A percentile compares a stretch with the other conserved stretches of the same genome.
Evolutionary conservation across 1,284 basidiomycete species (phyloP).

Genomic region (Bothia castanella): DNA sequence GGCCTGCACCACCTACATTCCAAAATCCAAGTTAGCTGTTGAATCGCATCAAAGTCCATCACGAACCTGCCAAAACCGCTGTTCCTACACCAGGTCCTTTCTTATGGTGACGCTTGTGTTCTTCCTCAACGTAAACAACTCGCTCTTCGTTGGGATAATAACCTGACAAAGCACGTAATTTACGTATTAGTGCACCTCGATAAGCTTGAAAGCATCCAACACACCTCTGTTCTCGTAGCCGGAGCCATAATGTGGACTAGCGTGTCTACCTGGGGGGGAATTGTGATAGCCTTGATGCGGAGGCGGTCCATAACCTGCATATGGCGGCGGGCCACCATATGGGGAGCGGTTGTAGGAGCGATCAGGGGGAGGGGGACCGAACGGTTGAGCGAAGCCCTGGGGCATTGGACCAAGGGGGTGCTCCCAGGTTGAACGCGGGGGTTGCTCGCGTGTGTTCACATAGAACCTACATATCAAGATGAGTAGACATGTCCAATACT

Average conservation of each 20-base stretch:
- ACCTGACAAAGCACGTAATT: slow-evolving; percentile 10
- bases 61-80: slow-evolving; percentile 29
- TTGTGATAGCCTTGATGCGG: slow-evolving; percentile 24
- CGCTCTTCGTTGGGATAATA: slow-evolving; percentile 13
- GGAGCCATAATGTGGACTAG: background rate
- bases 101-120: slow-evolving; percentile 15
- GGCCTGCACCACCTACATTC: slow-evolving; percentile 49
- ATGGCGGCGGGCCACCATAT: slow-evolving; percentile 25
- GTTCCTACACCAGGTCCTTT: slow-evolving; percentile 29
- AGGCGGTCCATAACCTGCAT: slow-evolving; percentile 14
- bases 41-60: background rate
- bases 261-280: slow-evolving; percentile 21
- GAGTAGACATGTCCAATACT: background rate
- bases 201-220: background rate
- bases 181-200: background rate
- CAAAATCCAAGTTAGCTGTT: slow-evolving; percentile 9
- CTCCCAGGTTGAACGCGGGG: slow-evolving; percentile 62
- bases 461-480: slow-evolving; percentile 54
- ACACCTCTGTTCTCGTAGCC: slow-evolving; percentile 24
- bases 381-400: slow-evolving; percentile 43
- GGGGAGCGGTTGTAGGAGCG: slow-evolving; percentile 31
- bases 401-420: slow-evolving; percentile 54
- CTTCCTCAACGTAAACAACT: slow-evolving; percentile 19
- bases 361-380: slow-evolving; percentile 29
- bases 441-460: slow-evolving; percentile 56